These are phyloP conservation scores for Phytophthora pinifolia DNA, from an alignment of 352 stramenopile genomes.

Conservation along the genomic window DNA sequence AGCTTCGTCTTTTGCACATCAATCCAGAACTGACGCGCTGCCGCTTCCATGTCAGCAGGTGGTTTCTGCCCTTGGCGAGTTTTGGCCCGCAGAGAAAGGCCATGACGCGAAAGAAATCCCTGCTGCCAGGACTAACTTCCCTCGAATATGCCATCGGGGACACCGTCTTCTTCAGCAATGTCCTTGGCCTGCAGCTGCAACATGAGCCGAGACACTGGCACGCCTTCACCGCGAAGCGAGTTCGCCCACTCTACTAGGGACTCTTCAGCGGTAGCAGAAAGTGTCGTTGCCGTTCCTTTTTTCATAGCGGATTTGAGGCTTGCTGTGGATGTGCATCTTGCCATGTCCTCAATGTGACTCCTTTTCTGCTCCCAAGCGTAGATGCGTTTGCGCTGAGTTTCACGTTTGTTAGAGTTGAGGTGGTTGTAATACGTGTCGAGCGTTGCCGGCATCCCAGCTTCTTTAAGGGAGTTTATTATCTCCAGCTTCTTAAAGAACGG, in stretches of 20 bases:
- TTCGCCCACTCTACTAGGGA: background rate
- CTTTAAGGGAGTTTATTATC: constrained; percentile 2
- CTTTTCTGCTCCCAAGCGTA: background rate
- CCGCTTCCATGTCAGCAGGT: constrained; percentile 1
- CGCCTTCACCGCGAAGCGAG: background rate
- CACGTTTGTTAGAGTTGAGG: background rate
- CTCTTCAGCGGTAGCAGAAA: background rate
- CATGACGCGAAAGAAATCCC: background rate
- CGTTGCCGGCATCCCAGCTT: background rate
- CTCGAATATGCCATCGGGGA: background rate
- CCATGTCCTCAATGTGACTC: background rate
- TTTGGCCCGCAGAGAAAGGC: background rate
- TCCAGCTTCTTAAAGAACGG: constrained; percentile 1
- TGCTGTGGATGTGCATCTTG: background rate
- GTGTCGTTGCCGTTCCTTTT: background rate
- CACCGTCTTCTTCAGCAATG: background rate
- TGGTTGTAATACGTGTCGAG: constrained; percentile 5
- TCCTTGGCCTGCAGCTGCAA: constrained; percentile 1
- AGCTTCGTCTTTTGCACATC: background rate
- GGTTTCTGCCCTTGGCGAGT: constrained; percentile 2
- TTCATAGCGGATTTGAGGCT: background rate
- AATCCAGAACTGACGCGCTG: background rate
- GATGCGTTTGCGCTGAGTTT: background rate
- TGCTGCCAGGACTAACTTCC: constrained; percentile 1
- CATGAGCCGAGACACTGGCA: background rate